A percentile compares a stretch with the other conserved stretches of the same genome.
phyloP scores from a whole-genome alignment of 2,329 filamentous ascomycete genomes.

The Calonectria pseudoturangicola region DNA sequence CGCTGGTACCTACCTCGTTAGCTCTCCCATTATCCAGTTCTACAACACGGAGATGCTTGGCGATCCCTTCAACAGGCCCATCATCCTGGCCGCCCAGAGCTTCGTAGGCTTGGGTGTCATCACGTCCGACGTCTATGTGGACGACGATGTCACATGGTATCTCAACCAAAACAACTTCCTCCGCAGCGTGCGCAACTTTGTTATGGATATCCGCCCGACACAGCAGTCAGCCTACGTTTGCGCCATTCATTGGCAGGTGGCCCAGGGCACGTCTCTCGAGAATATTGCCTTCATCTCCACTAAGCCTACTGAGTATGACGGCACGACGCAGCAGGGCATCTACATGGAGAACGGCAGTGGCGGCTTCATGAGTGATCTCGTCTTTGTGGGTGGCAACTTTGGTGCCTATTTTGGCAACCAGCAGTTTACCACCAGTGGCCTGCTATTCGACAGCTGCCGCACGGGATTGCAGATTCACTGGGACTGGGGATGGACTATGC shows the following conservation, averaged over 20 bases:
- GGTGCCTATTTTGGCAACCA: conserved; percentile 90
- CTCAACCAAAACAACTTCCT: conserved; percentile 91
- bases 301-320: conserved; percentile 75
- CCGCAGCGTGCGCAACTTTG: conserved; percentile 87
- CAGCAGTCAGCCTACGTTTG: conserved; percentile 76
- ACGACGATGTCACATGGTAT: conserved; percentile 82
- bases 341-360: conserved; percentile 92
- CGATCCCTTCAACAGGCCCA: conserved; percentile 76
- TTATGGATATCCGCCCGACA: conserved; percentile 81
- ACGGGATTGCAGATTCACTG: conserved; percentile 93
- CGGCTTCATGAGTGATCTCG: conserved; percentile 88
- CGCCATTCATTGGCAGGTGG: conserved; percentile 90
- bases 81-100: conserved; percentile 81
- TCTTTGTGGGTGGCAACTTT: conserved; percentile 87
- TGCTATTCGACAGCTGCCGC: conserved; percentile 87
- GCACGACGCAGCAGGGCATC: conserved; percentile 81
- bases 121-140: conserved; percentile 87
- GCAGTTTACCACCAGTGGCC: conserved; percentile 89
- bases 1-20: conserved; percentile 90
- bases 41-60: conserved; percentile 97
- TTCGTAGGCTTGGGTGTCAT: conserved; percentile 93
- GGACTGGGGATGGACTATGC: conserved; percentile 92
- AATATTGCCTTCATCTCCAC: conserved; percentile 88
- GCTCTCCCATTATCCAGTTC: conserved; percentile 85
- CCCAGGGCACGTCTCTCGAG: conserved; percentile 86